A percentile compares a stretch with the other conserved stretches of the same genome.
These are phyloP conservation scores for Pneumocystis murina DNA, from an alignment of 1,139 yeast genomes.

Conservation along the genomic window DNA sequence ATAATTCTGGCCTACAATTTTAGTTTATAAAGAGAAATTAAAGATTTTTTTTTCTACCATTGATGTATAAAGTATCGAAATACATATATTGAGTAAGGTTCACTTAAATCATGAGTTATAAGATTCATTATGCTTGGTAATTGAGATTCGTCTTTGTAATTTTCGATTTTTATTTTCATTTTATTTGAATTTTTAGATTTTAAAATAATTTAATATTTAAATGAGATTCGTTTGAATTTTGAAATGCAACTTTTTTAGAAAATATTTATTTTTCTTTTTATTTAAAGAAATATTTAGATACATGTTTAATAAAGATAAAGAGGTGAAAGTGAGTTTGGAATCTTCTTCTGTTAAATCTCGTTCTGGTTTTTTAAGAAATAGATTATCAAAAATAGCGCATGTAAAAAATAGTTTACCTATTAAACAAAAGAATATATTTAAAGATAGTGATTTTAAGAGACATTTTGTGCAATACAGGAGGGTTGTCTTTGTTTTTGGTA, in stretches of 20 bases:
- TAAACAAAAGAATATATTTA: neutral
- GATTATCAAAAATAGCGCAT: neutral
- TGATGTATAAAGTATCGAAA: constrained; percentile 53
- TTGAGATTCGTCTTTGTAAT: constrained; percentile 12
- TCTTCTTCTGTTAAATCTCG: neutral
- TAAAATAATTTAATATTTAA: neutral
- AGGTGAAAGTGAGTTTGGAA: neutral
- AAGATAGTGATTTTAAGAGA: neutral
- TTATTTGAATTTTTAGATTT: neutral
- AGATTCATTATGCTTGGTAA: constrained; percentile 18
- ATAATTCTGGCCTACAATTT: constrained; percentile 33
- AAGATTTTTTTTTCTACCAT: constrained; percentile 26
- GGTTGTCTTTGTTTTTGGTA: neutral
- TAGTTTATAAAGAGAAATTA: neutral
- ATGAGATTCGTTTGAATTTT: neutral
- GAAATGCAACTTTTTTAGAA: neutral
- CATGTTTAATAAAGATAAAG: neutral
- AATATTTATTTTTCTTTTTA: neutral
- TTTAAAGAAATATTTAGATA: neutral
- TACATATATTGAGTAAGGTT: constrained; percentile 60
- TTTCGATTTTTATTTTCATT: neutral
- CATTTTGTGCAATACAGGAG: neutral
- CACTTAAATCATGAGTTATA: constrained; percentile 48
- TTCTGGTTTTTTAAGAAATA: neutral
- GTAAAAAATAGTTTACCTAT: neutral